A percentile compares a stretch with the other conserved stretches of the same genome.
Conservation (phyloP, 352 stramenopile genomes). For the Globisporangium solare region DNA sequence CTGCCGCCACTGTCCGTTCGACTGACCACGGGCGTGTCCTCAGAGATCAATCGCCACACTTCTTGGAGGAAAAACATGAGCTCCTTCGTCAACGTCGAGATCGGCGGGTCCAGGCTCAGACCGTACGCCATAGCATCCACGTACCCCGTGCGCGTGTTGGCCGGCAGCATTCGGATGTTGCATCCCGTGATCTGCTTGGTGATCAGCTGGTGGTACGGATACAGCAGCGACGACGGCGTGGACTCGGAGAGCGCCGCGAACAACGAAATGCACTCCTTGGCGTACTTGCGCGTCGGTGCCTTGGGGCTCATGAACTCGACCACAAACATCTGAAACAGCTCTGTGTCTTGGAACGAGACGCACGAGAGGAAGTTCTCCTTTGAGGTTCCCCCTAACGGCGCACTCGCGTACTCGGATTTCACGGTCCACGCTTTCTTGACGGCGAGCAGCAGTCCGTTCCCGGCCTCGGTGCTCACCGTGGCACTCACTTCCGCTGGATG, state of each 20-base stretch:
- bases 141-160: conserved; percentile 70
- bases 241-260: conserved; percentile 53
- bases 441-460: conserved; percentile 47
- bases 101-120: conserved; percentile 64
- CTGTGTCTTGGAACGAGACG: conserved; percentile 76
- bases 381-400: conserved; percentile 33
- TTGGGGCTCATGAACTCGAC: conserved; percentile 82
- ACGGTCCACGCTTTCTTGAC: conserved; percentile 58
- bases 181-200: conserved; percentile 83
- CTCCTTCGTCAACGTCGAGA: conserved; percentile 83
- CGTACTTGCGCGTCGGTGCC: conserved; percentile 56
- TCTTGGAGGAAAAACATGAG: conserved; percentile 83
- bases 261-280: conserved; percentile 62
- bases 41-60: conserved; percentile 80
- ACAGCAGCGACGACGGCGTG: conserved; percentile 63
- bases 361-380: conserved; percentile 65
- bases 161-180: conserved; percentile 66
- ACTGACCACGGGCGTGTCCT: conserved; percentile 37
- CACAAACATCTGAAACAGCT: conserved; percentile 86
- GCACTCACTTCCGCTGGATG: conserved; percentile 81
- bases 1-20: conserved; percentile 15
- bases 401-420: conserved; percentile 29
- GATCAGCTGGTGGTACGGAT: conserved; percentile 81
- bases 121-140: conserved; percentile 84
- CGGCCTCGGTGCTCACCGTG: conserved; percentile 69